Base-by-base conservation (phyloP, 331 rosid species). In the Malus hybrid region DNA sequence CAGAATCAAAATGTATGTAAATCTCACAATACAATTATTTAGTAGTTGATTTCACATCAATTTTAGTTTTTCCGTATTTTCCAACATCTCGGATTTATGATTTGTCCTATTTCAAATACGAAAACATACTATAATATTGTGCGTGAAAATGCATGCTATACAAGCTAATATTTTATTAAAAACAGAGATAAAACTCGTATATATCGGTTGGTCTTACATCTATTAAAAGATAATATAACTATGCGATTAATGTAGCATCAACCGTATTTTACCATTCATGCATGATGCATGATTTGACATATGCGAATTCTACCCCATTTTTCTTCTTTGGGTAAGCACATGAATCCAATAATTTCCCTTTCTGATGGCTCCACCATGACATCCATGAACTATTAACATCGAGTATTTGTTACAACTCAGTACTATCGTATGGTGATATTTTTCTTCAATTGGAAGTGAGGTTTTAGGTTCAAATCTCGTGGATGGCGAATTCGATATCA, bases 361-460 rank as follows among this genome's bases (percentile, higher is more conserved):
- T 16, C n/a, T 6, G 56, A 52, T 52, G 57, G 18, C 56, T 50
- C 56, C 19, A 5, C 56, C n/a, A 0, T 39, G 46, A 39, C 44
- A 39, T 39, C 44, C 44, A 39, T 8, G 12, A 8, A 9, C 12
- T 9, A 9, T 39, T 9, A 39, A 39, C 12, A 39, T 39, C 0
- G 44, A 9, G 12, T 39, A 39, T 39, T 39, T 39, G 44, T 39
- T 0, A 3, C 0, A 0, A 39, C 4, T 39, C 12, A 39, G 4
- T 39, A 39, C 2, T 9, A 39, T 36, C 1, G 11, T 39, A 1
- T 3, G 44, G 4, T 39, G 4, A 0, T 39, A 39, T 39, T 39
- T 1, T 0, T 39, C 12, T 39, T 39, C 10, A 39, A 0, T 39
- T 39, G 4, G 0, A 39, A 39, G 12, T 39, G 0, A 39, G 4